Base-by-base conservation (phyloP, 345 rosid genomes). In the Camelina sativa region DNA sequence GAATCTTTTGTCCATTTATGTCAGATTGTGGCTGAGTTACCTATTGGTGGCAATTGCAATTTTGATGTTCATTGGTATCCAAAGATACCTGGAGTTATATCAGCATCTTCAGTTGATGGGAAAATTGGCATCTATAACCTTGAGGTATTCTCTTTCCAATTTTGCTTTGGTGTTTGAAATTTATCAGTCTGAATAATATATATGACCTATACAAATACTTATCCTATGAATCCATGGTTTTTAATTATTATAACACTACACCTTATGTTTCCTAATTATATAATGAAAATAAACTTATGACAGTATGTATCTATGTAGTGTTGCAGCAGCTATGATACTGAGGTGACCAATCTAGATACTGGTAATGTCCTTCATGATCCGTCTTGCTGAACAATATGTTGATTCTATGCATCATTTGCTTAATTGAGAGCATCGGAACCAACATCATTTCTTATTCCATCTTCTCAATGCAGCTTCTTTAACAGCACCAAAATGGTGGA, bases 401-500 rank as follows among this genome's bases (percentile, higher is more conserved):
- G 11, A 37, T 37, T 8, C 0, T 2, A 12, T 41, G n/a, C 15
- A 41, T 41, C 47, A 41, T 41, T 12, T 17, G n/a, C 15, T 41
- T 12, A 12, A 5, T 3, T 41, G 47, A 13, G 47, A 57, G 19
- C 46, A 60, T 37, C 28, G 30, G 30, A 50, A 60, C 73, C 62
- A 30, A 60, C 48, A 20, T 15, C 28, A 12, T 10, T 47, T 76
- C 19, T 51, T 55, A 47, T 32, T 53, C 25, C 34, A 62, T 19
- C 46, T 19, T 62, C 2, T 41, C 15, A 13, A 44, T 63, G 73
- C 85, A 85, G 96, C 75, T 57, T 75, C 92, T 65, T 40, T 91
- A 57, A 86, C 83, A 84, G 98, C 95, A 75, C 98, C 97, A 73
- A 90, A 89, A 83, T 94, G 98, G 98, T 90, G 79, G 58, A 90